phyloP scores from a whole-genome alignment of 2,329 filamentous ascomycete species.

The Aspergillus tubingensis region DNA sequence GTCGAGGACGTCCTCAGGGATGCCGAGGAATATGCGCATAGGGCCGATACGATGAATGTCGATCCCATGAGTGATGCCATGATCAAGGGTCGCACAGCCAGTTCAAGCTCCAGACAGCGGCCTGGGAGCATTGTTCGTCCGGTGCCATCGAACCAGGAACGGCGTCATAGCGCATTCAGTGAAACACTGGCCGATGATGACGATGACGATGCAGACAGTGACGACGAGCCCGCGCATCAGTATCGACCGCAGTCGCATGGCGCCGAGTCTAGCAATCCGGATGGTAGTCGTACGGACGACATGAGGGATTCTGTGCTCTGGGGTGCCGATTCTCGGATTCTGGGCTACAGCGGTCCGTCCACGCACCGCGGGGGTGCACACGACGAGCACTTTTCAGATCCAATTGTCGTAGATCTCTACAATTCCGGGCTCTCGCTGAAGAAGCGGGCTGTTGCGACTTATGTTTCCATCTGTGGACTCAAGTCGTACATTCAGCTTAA shows the following conservation, averaged over 20 bases:
- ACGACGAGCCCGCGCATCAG: constrained; percentile 54
- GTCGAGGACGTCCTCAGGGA: constrained; percentile 76
- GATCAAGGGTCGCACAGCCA: constrained; percentile 44
- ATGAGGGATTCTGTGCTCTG: constrained; percentile 39
- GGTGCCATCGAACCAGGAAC: constrained; percentile 35
- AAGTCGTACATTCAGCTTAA: constrained; percentile 97
- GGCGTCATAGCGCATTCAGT: constrained; percentile 49
- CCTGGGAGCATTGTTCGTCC: constrained; percentile 52
- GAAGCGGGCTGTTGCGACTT: constrained; percentile 82
- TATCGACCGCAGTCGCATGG: constrained; percentile 27
- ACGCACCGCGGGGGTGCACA: constrained; percentile 39
- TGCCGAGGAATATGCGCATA: constrained; percentile 66
- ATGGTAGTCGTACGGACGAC: constrained; percentile 34
- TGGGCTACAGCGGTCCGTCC: constrained; percentile 20
- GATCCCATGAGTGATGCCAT: constrained; percentile 46
- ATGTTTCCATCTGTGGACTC: constrained; percentile 90
- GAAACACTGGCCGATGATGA: constrained; percentile 56
- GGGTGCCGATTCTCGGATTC: constrained; percentile 21
- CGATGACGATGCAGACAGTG: constrained; percentile 56
- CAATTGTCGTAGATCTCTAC: constrained; percentile 68
- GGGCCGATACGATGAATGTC: constrained; percentile 49
- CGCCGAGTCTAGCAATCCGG: constrained; percentile 29
- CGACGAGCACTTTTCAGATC: constrained; percentile 76
- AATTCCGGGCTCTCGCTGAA: constrained; percentile 81
- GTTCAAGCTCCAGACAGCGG: constrained; percentile 45